These are phyloP conservation scores for Arachis hypogaea DNA, from an alignment of 306 rosid species.

Conservation along the genomic window DNA sequence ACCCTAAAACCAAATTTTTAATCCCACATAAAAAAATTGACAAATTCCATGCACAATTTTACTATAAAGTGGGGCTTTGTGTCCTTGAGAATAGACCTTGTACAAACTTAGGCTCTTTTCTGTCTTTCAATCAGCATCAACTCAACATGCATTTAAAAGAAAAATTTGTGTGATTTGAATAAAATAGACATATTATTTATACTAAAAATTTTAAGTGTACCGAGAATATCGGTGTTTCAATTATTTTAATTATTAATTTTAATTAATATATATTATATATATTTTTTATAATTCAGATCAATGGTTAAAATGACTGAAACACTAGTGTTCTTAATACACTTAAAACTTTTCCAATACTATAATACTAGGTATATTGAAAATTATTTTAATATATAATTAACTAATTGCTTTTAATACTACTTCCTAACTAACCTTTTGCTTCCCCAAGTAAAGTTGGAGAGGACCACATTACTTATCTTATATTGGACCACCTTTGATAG, in stretches of 20 bases:
- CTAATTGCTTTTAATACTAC: constrained; percentile 22
- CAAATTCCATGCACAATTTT: constrained; percentile 30
- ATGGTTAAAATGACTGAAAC: no score
- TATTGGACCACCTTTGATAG: constrained; percentile 47
- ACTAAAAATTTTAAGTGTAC: no score
- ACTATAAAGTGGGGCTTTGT: constrained; percentile 12
- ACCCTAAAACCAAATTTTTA: no score
- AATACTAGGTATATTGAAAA: no score
- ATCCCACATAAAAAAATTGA: no score
- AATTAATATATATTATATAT: no score
- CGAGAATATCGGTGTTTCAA: fast-evolving
- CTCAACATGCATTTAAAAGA: no score
- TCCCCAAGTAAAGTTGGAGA: constrained; percentile 22
- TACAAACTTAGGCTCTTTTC: not conserved
- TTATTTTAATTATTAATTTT: no score
- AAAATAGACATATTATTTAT: no score
- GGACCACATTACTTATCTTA: constrained; percentile 46
- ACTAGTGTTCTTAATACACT: fast-evolving
- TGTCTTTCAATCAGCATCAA: constrained; percentile 34
- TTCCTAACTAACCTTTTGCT: not conserved
- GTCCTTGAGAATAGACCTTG: constrained; percentile 21
- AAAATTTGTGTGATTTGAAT: no score
- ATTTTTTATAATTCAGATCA: no score
- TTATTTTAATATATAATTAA: not conserved
- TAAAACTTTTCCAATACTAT: no score